These are phyloP conservation scores for Trichoderma semiorbis DNA, from an alignment of 2,329 filamentous ascomycete species.

Conservation along the genomic window DNA sequence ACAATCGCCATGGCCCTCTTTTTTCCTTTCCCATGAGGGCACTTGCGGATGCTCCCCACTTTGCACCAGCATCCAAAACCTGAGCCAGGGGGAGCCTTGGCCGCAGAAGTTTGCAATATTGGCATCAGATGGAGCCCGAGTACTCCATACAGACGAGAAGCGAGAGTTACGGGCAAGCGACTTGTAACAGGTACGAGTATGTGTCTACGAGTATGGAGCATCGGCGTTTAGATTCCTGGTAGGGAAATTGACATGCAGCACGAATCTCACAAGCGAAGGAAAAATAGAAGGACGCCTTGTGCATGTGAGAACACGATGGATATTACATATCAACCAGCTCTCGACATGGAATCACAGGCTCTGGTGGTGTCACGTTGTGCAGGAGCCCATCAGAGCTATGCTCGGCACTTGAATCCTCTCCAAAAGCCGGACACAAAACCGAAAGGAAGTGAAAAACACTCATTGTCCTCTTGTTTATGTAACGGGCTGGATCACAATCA, in stretches of 20 bases:
- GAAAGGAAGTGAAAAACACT: neutral
- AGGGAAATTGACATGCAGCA: neutral
- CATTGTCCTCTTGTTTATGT: neutral
- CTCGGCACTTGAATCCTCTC: neutral
- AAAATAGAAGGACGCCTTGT: neutral
- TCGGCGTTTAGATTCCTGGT: neutral
- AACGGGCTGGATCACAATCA: neutral
- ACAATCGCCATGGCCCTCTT: neutral
- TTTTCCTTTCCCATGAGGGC: neutral
- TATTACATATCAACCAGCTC: neutral
- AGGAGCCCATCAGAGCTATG: neutral
- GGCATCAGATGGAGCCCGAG: neutral
- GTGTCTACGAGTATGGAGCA: neutral
- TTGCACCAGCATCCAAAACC: neutral
- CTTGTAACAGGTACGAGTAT: neutral
- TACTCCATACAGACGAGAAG: neutral
- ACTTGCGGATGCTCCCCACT: neutral
- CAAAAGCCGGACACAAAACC: neutral
- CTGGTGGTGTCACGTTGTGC: neutral
- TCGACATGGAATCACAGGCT: neutral
- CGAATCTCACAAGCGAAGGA: neutral
- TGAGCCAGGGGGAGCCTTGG: neutral
- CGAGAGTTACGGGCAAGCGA: neutral
- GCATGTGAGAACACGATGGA: neutral
- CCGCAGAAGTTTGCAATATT: neutral